Base-by-base conservation (phyloP, 495 filamentous ascomycete species). In the Penicillium cinerascens region DNA sequence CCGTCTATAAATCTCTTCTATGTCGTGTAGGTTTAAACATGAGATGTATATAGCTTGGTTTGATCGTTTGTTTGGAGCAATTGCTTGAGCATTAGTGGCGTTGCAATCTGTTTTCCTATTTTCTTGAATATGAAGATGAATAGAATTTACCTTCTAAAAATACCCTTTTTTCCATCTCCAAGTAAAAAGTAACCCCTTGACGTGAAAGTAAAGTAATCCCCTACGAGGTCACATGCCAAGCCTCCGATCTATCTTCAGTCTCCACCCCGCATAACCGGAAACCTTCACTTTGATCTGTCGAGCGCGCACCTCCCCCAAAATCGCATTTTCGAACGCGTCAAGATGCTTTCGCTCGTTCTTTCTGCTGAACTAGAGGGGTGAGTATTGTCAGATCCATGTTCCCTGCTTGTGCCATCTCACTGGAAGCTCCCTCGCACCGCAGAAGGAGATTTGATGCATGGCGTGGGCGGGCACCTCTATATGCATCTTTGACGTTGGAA, bases 331-430 rank as follows among this genome's bases (percentile, higher is more conserved):
- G 43, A 36, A 44, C 36, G 49, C 6, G n/a, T 9, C 33, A 79
- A 61, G 17, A 95, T 96, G 89, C 80, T 89, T 54, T 87, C 87
- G 46, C 80, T 96, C 8, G 78, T 82, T 20, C 76, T 96, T 9
- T 87, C 81, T 16, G 91, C 91, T 5, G 90, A 96, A 56, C 66
- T 96, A 38, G 77, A 80, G 25, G 91, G 91, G 82, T 84, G 72
- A 61, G 82, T 60, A 3, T 40, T 18, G 37, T 22, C 15, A 6
- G 5, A 35, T 3, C 8, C 17, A 2, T 6, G 33, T 8, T 26
- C 10, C 2, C 10, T 36, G 6, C 22, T n/a, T 3, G 11, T 18
- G 38, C 38, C 7, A 11, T 7, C 17, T 23, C 38, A 35, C 35
- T 25, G 13, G 15, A 20, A 37, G 11, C n/a, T 20, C 45, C 51